Conservation (phyloP, 805 yeast genomes). For the Pichia ethanolica region DNA sequence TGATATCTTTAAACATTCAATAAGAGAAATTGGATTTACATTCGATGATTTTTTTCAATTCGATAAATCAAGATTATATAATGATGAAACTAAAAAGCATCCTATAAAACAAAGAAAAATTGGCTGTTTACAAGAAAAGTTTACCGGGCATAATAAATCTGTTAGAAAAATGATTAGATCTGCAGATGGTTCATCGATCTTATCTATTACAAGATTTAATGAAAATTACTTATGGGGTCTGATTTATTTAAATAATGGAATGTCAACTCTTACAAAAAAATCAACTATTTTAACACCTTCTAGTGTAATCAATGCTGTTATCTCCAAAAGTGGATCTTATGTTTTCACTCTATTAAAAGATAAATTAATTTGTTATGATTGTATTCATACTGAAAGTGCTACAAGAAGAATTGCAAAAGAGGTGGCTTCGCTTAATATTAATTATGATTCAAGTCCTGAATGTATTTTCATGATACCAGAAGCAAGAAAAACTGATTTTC, state of each 20-base stretch:
- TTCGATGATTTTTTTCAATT: slow-evolving; percentile 25
- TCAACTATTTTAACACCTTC: slow-evolving; percentile 35
- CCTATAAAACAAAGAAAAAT: slow-evolving; percentile 4
- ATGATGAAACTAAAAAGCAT: not conserved
- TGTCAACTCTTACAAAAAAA: slow-evolving; percentile 27
- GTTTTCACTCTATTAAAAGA: slow-evolving; percentile 39
- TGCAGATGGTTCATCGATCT: slow-evolving; percentile 51
- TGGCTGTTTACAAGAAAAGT: slow-evolving; percentile 42
- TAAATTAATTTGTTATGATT: slow-evolving; percentile 52
- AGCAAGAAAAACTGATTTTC: slow-evolving; percentile 25
- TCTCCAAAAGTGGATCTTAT: slow-evolving; percentile 40
- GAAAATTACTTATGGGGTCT: slow-evolving; percentile 60
- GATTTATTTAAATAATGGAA: slow-evolving; percentile 19
- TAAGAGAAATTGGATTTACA: slow-evolving; percentile 29
- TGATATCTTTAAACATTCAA: slow-evolving; percentile 32
- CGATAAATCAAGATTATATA: slow-evolving; percentile 5
- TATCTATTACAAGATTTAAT: slow-evolving; percentile 54
- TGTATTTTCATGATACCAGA: slow-evolving; percentile 34
- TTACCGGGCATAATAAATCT: slow-evolving; percentile 84
- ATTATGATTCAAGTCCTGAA: slow-evolving; percentile 13
- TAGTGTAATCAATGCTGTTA: slow-evolving; percentile 41
- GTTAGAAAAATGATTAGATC: slow-evolving; percentile 62
- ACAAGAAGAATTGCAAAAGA: slow-evolving; percentile 16
- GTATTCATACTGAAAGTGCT: slow-evolving; percentile 7
- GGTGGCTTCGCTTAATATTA: slow-evolving; percentile 9